Conservation (phyloP, 2,329 filamentous ascomycete species). For the Xylariaceae sp. region DNA sequence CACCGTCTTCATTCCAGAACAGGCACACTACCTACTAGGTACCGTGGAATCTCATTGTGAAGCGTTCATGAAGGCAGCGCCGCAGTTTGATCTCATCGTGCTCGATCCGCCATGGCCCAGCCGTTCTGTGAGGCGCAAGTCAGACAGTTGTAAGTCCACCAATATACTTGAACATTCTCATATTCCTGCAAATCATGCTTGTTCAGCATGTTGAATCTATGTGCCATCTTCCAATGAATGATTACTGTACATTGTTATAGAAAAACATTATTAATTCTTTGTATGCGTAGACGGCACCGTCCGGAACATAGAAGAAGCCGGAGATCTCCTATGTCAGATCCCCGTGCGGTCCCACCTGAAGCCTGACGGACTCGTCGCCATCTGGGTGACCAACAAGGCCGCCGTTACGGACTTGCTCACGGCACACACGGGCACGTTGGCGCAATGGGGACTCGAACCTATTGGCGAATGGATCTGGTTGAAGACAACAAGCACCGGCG, state of each 20-base stretch:
- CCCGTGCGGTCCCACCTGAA: constrained; percentile 52
- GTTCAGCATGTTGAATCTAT: too few species aligned
- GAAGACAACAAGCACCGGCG: constrained; percentile 61
- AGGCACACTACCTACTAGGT: constrained; percentile 43
- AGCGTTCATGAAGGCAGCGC: constrained; percentile 38
- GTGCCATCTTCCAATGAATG: too few species aligned
- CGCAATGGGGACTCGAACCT: constrained; percentile 59
- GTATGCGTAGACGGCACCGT: constrained; percentile 33
- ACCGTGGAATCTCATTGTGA: constrained; percentile 38
- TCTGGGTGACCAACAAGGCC: constrained; percentile 75
- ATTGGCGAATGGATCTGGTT: constrained; percentile 74
- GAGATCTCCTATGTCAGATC: constrained; percentile 45
- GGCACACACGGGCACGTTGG: constrained; percentile 57
- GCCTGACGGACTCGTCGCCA: constrained; percentile 53
- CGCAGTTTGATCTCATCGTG: constrained; percentile 61
- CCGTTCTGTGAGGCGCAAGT: constrained; percentile 61
- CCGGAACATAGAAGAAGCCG: constrained; percentile 41
- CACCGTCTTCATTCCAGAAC: constrained; percentile 40
- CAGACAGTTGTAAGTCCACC: constrained; percentile 36
- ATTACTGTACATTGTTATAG: background rate
- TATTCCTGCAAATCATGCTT: too few species aligned
- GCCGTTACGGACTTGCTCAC: constrained; percentile 51
- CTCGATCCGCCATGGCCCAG: constrained; percentile 82
- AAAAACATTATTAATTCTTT: constrained; percentile 1
- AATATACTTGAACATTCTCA: background rate